Conservation (phyloP, 2,329 filamentous ascomycete species). For the Fusarium albosuccineum region DNA sequence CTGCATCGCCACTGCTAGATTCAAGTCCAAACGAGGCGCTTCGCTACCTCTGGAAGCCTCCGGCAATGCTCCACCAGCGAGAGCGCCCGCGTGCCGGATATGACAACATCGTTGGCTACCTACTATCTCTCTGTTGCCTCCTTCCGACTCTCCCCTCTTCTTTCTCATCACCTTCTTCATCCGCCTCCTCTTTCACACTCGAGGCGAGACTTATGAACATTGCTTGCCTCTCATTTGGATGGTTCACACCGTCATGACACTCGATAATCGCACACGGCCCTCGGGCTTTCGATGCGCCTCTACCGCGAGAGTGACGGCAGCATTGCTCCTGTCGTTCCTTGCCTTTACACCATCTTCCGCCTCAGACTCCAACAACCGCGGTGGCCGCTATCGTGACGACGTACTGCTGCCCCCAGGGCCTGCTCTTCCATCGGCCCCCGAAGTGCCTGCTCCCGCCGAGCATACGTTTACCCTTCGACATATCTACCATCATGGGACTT, state of each 20-base stretch:
- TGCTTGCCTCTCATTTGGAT: conserved; percentile 12
- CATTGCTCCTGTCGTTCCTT: conserved; percentile 75
- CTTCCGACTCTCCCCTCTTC: conserved; percentile 21
- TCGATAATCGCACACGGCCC: conserved; percentile 27
- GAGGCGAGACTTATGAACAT: conserved; percentile 14
- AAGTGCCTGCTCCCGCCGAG: conserved; percentile 63
- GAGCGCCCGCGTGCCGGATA: conserved; percentile 44
- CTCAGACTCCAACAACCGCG: conserved; percentile 45
- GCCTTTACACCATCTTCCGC: conserved; percentile 65
- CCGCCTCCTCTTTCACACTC: not conserved
- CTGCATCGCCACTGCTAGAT: not conserved
- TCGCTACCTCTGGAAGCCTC: conserved; percentile 21
- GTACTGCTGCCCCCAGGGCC: conserved; percentile 57
- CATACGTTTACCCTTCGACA: conserved; percentile 82
- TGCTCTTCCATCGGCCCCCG: conserved; percentile 56
- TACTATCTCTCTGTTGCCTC: conserved; percentile 34
- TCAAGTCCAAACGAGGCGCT: not conserved
- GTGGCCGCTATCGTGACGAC: conserved; percentile 57
- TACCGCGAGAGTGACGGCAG: conserved; percentile 72
- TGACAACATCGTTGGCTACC: conserved; percentile 48
- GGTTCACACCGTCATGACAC: conserved; percentile 40
- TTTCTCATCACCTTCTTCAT: conserved; percentile 22
- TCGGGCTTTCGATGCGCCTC: conserved; percentile 61
- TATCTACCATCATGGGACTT: conserved; percentile 91
- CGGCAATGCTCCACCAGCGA: conserved; percentile 37